A percentile compares a stretch with the other conserved stretches of the same genome.
Evolutionary conservation across 2,329 filamentous ascomycete genomes (phyloP).

Genomic region (Alternaria longipes): DNA sequence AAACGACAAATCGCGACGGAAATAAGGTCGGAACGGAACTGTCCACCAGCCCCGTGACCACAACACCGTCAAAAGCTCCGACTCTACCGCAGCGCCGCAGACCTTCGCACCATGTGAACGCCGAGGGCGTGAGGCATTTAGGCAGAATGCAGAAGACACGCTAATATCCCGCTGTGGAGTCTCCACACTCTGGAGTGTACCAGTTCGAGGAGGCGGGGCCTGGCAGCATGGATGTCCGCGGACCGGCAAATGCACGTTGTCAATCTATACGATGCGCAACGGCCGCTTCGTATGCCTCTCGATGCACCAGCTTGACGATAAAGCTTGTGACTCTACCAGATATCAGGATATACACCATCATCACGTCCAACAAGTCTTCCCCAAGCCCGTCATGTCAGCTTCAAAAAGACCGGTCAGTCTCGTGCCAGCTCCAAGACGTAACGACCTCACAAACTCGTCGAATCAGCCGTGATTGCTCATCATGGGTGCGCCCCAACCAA

Average conservation of each 20-base stretch:
- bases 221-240: constrained; percentile 3
- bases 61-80: neutral
- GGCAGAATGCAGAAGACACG: constrained; percentile 6
- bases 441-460: neutral
- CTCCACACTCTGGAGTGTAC: constrained; percentile 4
- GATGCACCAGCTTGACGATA: neutral
- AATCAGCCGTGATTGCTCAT: constrained; percentile 8
- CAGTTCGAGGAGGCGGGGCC: constrained; percentile 2
- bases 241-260: constrained; percentile 6
- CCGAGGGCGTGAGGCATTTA: constrained; percentile 4
- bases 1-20: neutral
- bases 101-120: neutral
- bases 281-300: neutral
- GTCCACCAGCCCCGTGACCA: no score
- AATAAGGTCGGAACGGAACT: neutral
- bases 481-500: neutral
- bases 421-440: neutral
- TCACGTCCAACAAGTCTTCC: neutral
- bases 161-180: constrained; percentile 14
- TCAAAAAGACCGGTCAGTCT: neutral
- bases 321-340: neutral
- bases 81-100: neutral
- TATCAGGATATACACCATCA: neutral
- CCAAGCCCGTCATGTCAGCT: neutral
- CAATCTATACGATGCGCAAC: neutral